A percentile compares a stretch with the other conserved stretches of the same genome.
Evolutionary conservation across 495 filamentous ascomycete genomes (phyloP).

Genomic region (Hyaloscypha variabilis): DNA sequence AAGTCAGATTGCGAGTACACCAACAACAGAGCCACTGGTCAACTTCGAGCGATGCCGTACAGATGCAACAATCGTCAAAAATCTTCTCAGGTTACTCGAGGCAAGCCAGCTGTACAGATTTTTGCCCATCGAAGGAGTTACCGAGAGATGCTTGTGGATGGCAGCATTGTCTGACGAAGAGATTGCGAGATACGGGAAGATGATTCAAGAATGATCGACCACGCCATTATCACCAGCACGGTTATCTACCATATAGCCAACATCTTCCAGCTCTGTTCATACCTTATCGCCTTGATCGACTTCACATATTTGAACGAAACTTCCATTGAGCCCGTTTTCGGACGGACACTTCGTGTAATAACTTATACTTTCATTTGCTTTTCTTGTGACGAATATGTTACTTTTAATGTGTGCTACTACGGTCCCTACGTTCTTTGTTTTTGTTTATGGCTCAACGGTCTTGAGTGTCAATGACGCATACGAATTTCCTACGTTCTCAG

Average conservation of each 20-base stretch:
- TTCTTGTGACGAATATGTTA: slow-evolving; percentile 19
- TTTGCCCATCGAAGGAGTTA: slow-evolving; percentile 80
- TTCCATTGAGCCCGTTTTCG: slow-evolving; percentile 9
- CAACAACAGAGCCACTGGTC: slow-evolving; percentile 73
- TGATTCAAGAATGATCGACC: slow-evolving; percentile 29
- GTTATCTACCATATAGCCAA: slow-evolving; percentile 3
- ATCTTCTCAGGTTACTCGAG: slow-evolving; percentile 83
- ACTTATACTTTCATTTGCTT: slow-evolving; percentile 18
- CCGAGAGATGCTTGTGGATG: slow-evolving; percentile 95
- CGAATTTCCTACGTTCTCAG: slow-evolving; percentile 17
- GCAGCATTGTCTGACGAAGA: slow-evolving; percentile 83
- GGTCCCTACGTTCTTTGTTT: slow-evolving; percentile 19
- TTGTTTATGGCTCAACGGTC: slow-evolving; percentile 8
- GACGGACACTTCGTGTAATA: slow-evolving; percentile 16
- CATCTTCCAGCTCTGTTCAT: not conserved
- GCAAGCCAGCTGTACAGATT: slow-evolving; percentile 89
- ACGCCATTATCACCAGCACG: not conserved
- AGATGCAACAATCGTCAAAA: slow-evolving; percentile 91
- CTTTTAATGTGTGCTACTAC: slow-evolving; percentile 16
- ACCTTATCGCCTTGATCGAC: not conserved
- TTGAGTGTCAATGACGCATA: slow-evolving; percentile 12
- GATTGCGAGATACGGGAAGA: slow-evolving; percentile 52
- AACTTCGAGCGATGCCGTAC: slow-evolving; percentile 96
- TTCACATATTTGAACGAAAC: not conserved
- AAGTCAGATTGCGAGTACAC: slow-evolving; percentile 63